Evolutionary conservation across 495 filamentous ascomycete genomes (phyloP).

Genomic region (Neurospora discreta): DNA sequence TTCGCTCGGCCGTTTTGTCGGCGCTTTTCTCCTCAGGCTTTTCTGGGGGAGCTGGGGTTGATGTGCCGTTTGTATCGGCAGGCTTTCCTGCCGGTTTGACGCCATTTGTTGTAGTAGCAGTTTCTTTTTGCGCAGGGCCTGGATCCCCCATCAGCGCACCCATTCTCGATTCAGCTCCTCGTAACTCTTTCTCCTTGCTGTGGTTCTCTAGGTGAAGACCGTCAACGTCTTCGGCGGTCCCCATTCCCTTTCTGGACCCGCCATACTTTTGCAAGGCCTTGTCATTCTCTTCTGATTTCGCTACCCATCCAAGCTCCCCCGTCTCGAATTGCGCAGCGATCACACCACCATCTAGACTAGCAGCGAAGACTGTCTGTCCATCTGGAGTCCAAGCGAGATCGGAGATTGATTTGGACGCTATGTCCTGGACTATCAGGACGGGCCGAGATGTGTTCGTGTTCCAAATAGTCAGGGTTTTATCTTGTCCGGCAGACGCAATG

Average conservation of each 20-base stretch:
- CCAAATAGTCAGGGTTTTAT: conserved; percentile 93
- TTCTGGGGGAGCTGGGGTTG: conserved; percentile 19
- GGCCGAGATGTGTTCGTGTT: conserved; percentile 89
- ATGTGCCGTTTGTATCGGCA: conserved; percentile 27
- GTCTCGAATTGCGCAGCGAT: conserved; percentile 47
- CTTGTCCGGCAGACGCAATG: conserved; percentile 91
- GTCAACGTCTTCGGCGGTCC: conserved; percentile 81
- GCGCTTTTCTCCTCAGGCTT: conserved; percentile 33
- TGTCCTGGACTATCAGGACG: conserved; percentile 75
- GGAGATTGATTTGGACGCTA: conserved; percentile 80
- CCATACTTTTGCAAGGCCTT: conserved; percentile 87
- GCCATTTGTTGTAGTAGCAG: conserved; percentile 27
- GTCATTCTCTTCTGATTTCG: conserved; percentile 72
- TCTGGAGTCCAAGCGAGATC: conserved; percentile 94
- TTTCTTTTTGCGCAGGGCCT: conserved; percentile 25
- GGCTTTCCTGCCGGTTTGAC: conserved; percentile 24
- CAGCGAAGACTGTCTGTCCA: conserved; percentile 73
- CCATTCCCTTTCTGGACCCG: conserved; percentile 70
- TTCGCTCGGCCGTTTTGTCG: conserved; percentile 48
- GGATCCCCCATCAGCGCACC: conserved; percentile 92
- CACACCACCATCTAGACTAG: conserved; percentile 80
- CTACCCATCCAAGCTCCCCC: conserved; percentile 43
- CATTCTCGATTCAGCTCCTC: conserved; percentile 87
- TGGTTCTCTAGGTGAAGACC: conserved; percentile 78
- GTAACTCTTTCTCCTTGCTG: conserved; percentile 81